These are phyloP conservation scores for Dioszegia crocea DNA, from an alignment of 768 basidiomycete species.

Conservation along the genomic window DNA sequence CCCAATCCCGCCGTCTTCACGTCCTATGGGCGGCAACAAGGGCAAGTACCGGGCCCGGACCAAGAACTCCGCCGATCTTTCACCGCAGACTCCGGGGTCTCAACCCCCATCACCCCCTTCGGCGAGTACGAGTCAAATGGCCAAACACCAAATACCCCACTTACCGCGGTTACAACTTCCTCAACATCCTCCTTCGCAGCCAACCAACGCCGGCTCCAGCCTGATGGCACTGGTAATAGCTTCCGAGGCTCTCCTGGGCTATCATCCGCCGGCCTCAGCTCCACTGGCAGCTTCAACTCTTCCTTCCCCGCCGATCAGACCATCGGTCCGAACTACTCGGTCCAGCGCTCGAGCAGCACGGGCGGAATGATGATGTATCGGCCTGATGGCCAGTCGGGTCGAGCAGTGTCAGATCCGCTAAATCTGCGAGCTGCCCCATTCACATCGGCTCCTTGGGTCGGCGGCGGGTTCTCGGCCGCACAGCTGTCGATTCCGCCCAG, in stretches of 20 bases:
- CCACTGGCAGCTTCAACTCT: slow-evolving; percentile 4
- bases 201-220: background rate
- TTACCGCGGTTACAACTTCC: slow-evolving; percentile 4
- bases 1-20: slow-evolving; percentile 7
- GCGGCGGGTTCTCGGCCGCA: slow-evolving; percentile 30
- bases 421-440: slow-evolving; percentile 11
- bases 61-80: no score
- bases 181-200: background rate
- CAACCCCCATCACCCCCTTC: slow-evolving; percentile 2
- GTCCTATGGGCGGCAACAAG: background rate
- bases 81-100: no score
- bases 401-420: slow-evolving; percentile 19
- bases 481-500: slow-evolving; percentile 31
- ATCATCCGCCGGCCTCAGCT: slow-evolving; percentile 10
- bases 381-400: background rate
- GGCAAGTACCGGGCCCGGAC: background rate
- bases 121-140: background rate
- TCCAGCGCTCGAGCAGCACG: slow-evolving; percentile 24
- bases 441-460: slow-evolving; percentile 19
- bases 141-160: slow-evolving; percentile 11
- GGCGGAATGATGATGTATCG: slow-evolving; percentile 19
- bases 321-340: slow-evolving; percentile 15
- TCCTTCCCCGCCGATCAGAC: slow-evolving; percentile 14
- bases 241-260: slow-evolving; percentile 1
- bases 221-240: slow-evolving; percentile 5